These are phyloP conservation scores for Suillus alpinus DNA, from an alignment of 768 basidiomycete genomes.

Conservation along the genomic window DNA sequence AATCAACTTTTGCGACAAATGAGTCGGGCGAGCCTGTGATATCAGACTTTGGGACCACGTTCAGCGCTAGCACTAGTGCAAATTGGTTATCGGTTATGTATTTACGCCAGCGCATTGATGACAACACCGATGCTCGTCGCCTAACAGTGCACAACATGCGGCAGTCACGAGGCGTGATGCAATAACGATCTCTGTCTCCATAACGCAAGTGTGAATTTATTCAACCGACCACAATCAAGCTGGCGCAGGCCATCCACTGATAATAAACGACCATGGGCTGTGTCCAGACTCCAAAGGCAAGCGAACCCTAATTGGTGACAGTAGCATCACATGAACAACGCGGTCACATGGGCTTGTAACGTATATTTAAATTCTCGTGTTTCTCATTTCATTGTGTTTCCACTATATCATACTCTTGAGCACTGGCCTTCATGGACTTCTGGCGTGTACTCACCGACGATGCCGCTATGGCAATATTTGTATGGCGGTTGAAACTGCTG, in stretches of 20 bases:
- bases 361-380: too few relatives aligned
- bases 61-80: too few relatives aligned
- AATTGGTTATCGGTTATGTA: not conserved
- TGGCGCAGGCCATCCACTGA: not conserved
- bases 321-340: too few relatives aligned
- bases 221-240: not conserved
- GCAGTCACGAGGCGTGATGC: not conserved
- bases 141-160: not conserved
- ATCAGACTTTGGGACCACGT: not conserved
- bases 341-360: too few relatives aligned
- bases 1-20: too few relatives aligned
- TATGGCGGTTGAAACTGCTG: too few relatives aligned
- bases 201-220: not conserved
- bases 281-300: not conserved
- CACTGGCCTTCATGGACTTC: too few relatives aligned
- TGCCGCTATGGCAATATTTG: too few relatives aligned
- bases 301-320: too few relatives aligned
- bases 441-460: too few relatives aligned
- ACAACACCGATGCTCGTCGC: not conserved
- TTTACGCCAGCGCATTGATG: slow-evolving; percentile 1
- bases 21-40: not conserved
- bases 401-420: too few relatives aligned
- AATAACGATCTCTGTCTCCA: not conserved
- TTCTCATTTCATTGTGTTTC: too few relatives aligned
- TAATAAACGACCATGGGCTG: not conserved